Conservation (phyloP, 805 yeast genomes). For the Cyberlindnera maritima region DNA sequence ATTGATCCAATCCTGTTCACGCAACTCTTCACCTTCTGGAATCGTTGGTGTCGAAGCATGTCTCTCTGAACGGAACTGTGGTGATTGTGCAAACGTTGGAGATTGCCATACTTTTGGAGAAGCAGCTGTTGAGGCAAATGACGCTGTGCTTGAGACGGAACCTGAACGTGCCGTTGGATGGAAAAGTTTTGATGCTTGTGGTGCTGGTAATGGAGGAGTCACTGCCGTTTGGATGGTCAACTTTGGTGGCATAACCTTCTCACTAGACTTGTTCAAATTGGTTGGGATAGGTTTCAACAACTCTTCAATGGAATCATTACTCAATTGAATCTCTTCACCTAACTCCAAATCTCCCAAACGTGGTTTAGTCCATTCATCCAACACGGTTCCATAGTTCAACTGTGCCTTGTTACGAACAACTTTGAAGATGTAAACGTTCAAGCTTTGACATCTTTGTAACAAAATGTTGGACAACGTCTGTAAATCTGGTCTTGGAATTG, state of each 20-base stretch:
- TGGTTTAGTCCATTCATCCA: conserved; percentile 31
- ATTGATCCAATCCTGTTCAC: conserved; percentile 14
- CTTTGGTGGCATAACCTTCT: conserved; percentile 8
- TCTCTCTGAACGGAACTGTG: conserved; percentile 7
- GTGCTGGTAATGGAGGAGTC: conserved; percentile 28
- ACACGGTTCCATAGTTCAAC: conserved; percentile 22
- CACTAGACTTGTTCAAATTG: not conserved
- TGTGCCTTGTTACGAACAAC: conserved; percentile 29
- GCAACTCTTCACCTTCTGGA: conserved; percentile 9
- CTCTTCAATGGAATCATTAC: conserved; percentile 24
- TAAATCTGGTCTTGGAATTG: conserved; percentile 40
- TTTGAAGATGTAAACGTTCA: conserved; percentile 40
- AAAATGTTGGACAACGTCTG: conserved; percentile 29
- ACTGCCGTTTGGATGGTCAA: conserved; percentile 22
- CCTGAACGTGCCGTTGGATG: conserved; percentile 1
- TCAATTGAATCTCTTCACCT: conserved; percentile 11
- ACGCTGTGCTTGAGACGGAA: not conserved
- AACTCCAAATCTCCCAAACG: conserved; percentile 32
- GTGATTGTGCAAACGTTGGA: conserved; percentile 16
- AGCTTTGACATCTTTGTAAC: conserved; percentile 37
- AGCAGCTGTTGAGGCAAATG: not conserved
- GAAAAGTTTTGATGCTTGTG: conserved; percentile 3
- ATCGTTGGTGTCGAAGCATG: conserved; percentile 11
- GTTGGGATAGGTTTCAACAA: conserved; percentile 23
- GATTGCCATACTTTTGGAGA: conserved; percentile 26